Base-by-base conservation (phyloP, 768 basidiomycete genomes). In the Leccinum disarticulatum region DNA sequence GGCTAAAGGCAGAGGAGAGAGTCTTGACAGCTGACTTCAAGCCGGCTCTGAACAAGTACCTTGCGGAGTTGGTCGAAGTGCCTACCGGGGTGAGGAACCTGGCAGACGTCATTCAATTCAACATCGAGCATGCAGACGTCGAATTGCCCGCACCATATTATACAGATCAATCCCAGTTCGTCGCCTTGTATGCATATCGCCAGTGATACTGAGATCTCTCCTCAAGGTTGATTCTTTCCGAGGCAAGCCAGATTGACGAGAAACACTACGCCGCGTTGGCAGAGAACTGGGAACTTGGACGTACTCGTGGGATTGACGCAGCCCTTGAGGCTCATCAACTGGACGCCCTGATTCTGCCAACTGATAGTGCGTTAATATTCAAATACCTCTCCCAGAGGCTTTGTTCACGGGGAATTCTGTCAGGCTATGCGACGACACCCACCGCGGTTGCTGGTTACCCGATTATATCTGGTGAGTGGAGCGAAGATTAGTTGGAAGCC, bases 371-470 rank as follows among this genome's bases (percentile, higher is more conserved):
- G 69, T 56, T 46, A 10, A 59, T 46, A 17, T 43, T 33, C 27
- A 6, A 14, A 31, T 35, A 4, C 38, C 17, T 30, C 22, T 9
- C 43, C 43, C 6, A 22, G 1, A 15, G 6, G 17, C 15, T 10
- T 36, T 56, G 17, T 35, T 54, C 22, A 54, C 2, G 6, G 11
- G 22, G 30, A 15, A 28, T 27, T 48, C 38, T 38, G 9, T 33
- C 43, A 73, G 70, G 70, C 31, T 63, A 70, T 28, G 72, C 75
- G 6, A 73, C 75, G 0, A 68, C 61, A 17, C 64, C 73, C 4
- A 66, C 72, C 72, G 87, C 85, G 4, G 80, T 87, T 57, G 83
- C 84, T 5, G 87, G 86, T 8, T 87, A 87, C 63, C 87, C 87
- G 2, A 83, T 87, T 55, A 76, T 87, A 38, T 86, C 87, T 25